Percentiles rank a stretch among this genome's conserved stretches.
These are phyloP conservation scores for Fusarium guadeloupense DNA, from an alignment of 2,329 filamentous ascomycete genomes.

Conservation along the genomic window DNA sequence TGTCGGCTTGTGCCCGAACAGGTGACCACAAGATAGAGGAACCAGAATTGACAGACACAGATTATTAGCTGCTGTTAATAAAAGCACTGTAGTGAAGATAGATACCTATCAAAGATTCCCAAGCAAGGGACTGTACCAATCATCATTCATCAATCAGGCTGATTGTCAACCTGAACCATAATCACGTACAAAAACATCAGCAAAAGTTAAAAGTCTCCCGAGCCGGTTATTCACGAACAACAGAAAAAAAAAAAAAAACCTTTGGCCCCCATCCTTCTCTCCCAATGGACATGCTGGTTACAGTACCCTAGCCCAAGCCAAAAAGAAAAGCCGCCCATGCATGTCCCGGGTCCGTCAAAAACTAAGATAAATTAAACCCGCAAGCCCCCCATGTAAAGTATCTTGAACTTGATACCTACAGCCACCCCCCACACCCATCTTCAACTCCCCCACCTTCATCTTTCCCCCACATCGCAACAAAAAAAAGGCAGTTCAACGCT, in stretches of 20 bases:
- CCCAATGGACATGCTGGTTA: constrained; percentile 6
- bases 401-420: constrained; percentile 7
- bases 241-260: not conserved
- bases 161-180: too few species aligned
- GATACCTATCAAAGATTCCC: too few species aligned
- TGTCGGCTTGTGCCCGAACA: not conserved
- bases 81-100: too few species aligned
- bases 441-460: not conserved
- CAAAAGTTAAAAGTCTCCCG: too few species aligned
- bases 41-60: too few species aligned
- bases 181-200: too few species aligned
- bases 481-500: not conserved
- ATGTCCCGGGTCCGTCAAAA: constrained; percentile 26
- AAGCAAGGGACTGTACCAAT: too few species aligned
- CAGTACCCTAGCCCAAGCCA: constrained; percentile 17
- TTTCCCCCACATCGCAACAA: constrained; percentile 14
- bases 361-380: constrained; percentile 36
- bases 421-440: not conserved
- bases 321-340: not conserved
- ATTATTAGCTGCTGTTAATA: too few species aligned
- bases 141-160: too few species aligned
- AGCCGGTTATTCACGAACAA: too few species aligned
- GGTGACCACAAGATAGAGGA: too few species aligned
- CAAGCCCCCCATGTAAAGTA: constrained; percentile 12
- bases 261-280: not conserved